Evolutionary conservation across 139 green algal species (phyloP).

Genomic region (Mesotaenium endlicherianum): DNA sequence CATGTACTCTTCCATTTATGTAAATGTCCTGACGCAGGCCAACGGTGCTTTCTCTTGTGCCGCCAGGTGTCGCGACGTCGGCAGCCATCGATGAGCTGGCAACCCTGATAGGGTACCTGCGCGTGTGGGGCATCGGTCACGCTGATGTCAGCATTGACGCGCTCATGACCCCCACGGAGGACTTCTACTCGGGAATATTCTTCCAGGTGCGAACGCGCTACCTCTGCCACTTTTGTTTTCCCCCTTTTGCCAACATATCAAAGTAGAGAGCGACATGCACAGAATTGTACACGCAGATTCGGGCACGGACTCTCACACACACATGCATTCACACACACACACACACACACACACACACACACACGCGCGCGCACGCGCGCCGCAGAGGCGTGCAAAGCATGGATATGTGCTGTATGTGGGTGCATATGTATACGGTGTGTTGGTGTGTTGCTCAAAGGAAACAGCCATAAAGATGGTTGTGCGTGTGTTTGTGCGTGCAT

Average conservation of each 20-base stretch:
- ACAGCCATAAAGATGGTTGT: no score
- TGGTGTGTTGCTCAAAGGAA: no score
- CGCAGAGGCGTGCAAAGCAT: no score
- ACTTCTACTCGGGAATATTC: slow-evolving; percentile 70
- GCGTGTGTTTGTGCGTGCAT: not conserved
- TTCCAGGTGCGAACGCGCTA: slow-evolving; percentile 43
- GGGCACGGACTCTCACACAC: no score
- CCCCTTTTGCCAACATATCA: no score
- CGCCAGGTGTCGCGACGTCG: not conserved
- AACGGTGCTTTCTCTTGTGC: not conserved
- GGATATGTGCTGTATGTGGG: no score
- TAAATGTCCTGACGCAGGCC: not conserved
- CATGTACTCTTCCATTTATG: not conserved
- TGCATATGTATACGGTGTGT: not conserved
- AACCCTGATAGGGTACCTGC: slow-evolving; percentile 52
- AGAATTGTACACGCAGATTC: no score
- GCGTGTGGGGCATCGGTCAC: slow-evolving; percentile 61
- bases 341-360: no score
- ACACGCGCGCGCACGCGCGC: no score
- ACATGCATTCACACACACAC: no score
- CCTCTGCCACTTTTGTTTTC: not conserved
- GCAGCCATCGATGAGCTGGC: slow-evolving; percentile 49
- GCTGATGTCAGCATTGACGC: slow-evolving; percentile 68
- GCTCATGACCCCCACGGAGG: slow-evolving; percentile 68
- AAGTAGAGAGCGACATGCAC: no score